Base-by-base conservation (phyloP, 495 filamentous ascomycete species). In the Viridothelium virens region DNA sequence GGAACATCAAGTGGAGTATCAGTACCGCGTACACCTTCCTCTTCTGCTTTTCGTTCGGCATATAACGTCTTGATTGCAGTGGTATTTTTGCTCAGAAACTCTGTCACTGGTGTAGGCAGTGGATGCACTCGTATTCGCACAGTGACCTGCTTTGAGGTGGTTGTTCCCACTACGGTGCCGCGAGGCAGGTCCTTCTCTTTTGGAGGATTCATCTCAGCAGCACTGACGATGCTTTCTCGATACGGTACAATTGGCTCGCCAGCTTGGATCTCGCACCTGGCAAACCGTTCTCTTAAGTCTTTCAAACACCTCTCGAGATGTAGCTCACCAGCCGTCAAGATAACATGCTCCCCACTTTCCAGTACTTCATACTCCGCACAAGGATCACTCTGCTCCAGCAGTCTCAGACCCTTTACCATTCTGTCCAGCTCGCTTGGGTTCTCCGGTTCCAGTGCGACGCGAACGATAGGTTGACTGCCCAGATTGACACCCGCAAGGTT, bases 331-430 rank as follows among this genome's bases (percentile, higher is more conserved):
- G 94, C 94, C 0, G 95, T 97, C 36, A 94, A 77, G 31, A 99
- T 85, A 61, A 99, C 93, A 78, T 99, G 95, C 76, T 99, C 94
- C 63, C 94, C 94, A 66, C 86, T 96, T 64, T 88, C 85, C 34
- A 97, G 88, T 11, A 95, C 89, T 72, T 97, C 92, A 71, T 99
- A 99, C 73, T 91, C 87, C 16, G 92, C 95, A 70, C 94, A 97
- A 1, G 94, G 93, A 72, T 99, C 94, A 73, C 91, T 94, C 73
- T 96, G 91, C 65, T 96, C 91, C 7, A 99, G 87, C 61, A 99
- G 79, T 65, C 88, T 85, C 63, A 97, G 81, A 0, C 94, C 94
- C 11, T 82, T 82, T 59, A 99, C 89, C 92, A 99, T 93, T 77
- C 94, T 96, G 71, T 90, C 85, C 46, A 99, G 79, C 71, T 99